phyloP scores from a whole-genome alignment of 2,329 filamentous ascomycete genomes.

The Claviceps humidiphila region DNA sequence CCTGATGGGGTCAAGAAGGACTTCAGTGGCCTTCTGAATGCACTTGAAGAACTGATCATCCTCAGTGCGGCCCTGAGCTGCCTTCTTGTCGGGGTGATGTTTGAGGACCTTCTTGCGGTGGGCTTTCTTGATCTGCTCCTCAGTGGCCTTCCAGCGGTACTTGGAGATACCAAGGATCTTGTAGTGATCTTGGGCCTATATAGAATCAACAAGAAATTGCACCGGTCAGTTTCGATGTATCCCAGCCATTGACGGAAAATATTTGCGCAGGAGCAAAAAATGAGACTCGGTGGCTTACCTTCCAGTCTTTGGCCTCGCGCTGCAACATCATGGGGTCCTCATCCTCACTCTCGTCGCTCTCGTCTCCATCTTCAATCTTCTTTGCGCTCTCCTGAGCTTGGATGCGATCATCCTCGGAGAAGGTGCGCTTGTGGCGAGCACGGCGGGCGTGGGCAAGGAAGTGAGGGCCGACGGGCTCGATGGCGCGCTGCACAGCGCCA shows the following conservation, averaged over 20 bases:
- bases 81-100: conserved; percentile 98
- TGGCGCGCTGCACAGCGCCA: conserved; percentile 65
- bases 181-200: conserved; percentile 87
- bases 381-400: conserved; percentile 90
- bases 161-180: conserved; percentile 86
- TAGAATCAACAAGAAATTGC: background rate
- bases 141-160: conserved; percentile 83
- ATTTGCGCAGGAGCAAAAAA: too few species aligned
- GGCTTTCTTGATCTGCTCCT: conserved; percentile 97
- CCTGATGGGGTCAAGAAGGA: conserved; percentile 82
- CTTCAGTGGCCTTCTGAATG: conserved; percentile 94
- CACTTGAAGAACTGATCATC: conserved; percentile 99
- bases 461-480: conserved; percentile 93
- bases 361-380: conserved; percentile 86
- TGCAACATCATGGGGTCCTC: conserved; percentile 89
- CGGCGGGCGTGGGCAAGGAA: conserved; percentile 95
- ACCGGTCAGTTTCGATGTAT: background rate
- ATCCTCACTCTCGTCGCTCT: conserved; percentile 80
- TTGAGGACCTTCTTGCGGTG: conserved; percentile 99
- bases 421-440: conserved; percentile 91
- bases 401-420: conserved; percentile 96
- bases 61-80: conserved; percentile 71
- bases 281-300: conserved; percentile 44
- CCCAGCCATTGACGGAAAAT: background rate
- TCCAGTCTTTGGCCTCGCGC: conserved; percentile 98